Conservation (phyloP, 2,329 filamentous ascomycete species). For the Fusarium oxysporum region DNA sequence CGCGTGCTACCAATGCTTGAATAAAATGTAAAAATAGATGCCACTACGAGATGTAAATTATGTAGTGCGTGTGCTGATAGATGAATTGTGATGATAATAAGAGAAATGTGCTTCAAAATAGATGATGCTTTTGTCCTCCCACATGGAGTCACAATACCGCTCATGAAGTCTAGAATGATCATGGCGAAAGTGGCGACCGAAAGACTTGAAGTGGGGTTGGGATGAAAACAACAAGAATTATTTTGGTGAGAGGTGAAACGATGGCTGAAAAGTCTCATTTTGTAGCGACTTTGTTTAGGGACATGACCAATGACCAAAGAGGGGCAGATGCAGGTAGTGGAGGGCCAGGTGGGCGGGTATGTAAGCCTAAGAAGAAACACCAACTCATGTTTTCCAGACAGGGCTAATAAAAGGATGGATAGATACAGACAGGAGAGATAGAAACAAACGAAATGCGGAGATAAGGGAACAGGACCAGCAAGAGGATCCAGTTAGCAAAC, state of each 20-base stretch:
- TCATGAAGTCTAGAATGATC: slow-evolving; percentile 8
- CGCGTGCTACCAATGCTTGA: slow-evolving; percentile 14
- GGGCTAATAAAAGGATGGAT: slow-evolving; percentile 17
- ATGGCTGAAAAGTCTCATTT: slow-evolving; percentile 38
- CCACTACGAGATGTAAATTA: slow-evolving; percentile 28
- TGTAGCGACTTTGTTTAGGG: slow-evolving; percentile 2
- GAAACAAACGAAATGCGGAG: slow-evolving; percentile 3
- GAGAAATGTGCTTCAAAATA: slow-evolving; percentile 15
- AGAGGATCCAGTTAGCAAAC: not conserved
- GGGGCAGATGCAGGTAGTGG: slow-evolving; percentile 26
- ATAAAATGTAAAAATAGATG: slow-evolving; percentile 46
- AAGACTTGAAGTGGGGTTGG: slow-evolving; percentile 29
- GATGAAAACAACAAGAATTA: slow-evolving; percentile 41
- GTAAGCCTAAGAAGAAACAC: slow-evolving; percentile 25
- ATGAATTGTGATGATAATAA: slow-evolving; percentile 35
- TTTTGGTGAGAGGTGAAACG: slow-evolving; percentile 21
- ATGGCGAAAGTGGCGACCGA: slow-evolving; percentile 32
- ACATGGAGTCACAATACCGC: slow-evolving; percentile 11
- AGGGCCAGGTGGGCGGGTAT: slow-evolving; percentile 23
- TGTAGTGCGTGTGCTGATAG: slow-evolving; percentile 44
- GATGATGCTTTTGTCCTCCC: slow-evolving; percentile 19
- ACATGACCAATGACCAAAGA: slow-evolving; percentile 8
- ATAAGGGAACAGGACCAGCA: not conserved
- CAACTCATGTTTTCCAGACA: slow-evolving; percentile 5
- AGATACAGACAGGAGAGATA: not conserved